Evolutionary conservation across 208 protist genomes (phyloP).

Genomic region (Kentomonas sorsogonicus): DNA sequence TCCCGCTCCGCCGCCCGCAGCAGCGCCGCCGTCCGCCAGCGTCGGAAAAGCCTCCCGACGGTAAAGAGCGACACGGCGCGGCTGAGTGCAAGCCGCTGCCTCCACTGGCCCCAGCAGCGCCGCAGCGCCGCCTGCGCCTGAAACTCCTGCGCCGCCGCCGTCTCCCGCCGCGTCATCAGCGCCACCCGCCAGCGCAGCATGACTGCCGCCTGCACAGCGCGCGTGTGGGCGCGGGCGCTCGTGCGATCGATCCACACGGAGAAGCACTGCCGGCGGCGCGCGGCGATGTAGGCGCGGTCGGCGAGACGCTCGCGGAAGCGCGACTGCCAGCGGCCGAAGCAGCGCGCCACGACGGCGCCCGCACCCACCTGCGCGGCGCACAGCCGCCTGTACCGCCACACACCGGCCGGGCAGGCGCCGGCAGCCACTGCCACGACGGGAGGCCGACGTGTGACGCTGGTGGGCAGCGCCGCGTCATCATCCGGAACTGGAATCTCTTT

Average conservation of each 20-base stretch:
- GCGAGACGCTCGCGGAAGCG: constrained; percentile 7
- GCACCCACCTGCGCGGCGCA: no score
- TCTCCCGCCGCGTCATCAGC: constrained; percentile 1
- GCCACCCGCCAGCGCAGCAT: constrained; percentile 11
- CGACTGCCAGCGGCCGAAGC: constrained; percentile 10
- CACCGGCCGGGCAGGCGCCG: no score
- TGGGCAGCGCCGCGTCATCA: no score
- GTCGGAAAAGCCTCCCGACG: constrained; percentile 22
- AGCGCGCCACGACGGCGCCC: constrained; percentile 10
- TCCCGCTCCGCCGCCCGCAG: constrained; percentile 3
- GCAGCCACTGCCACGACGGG: no score
- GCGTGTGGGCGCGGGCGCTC: constrained; percentile 5
- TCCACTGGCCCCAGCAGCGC: constrained; percentile 12
- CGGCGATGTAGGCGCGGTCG: constrained; percentile 10
- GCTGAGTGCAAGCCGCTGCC: constrained; percentile 3
- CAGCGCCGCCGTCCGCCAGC: constrained; percentile 17
- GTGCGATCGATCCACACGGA: constrained; percentile 9
- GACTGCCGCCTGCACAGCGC: constrained; percentile 4
- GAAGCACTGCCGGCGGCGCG: constrained; percentile 5
- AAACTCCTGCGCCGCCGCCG: constrained; percentile 5
- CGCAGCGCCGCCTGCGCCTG: constrained; percentile 7
- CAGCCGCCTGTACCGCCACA: no score
- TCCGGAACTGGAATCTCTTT: no score
- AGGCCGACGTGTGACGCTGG: no score
- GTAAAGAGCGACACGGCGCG: background rate